Base-by-base conservation (phyloP, 352 stramenopile genomes). In the Thraustotheca clavata region DNA sequence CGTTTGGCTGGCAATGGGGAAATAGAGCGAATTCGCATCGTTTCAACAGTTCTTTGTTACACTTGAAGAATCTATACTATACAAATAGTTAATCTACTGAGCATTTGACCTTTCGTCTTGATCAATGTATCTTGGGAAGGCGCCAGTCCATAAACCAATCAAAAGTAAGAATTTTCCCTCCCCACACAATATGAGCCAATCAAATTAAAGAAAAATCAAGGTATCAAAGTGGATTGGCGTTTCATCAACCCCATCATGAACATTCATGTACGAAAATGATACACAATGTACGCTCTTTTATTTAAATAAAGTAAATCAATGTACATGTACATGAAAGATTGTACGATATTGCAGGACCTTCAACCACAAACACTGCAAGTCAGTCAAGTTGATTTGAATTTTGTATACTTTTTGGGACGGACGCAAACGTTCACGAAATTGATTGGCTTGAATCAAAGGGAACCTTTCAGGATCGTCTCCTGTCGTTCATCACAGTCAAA, bases 91-190 rank as follows among this genome's bases (percentile, higher is more conserved):
- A 65, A 33, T 33, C 4, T 49, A 7, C 24, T 29, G 11, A 33
- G 22, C 35, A 40, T 65, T 41, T 65, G 57, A 65, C 57, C 57
- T 65, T 65, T 65, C 57, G 57, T 57, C 57, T 65, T 43, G 57
- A 43, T 32, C 57, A 65, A 65, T 65, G 47, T 65, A 65, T 65
- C 57, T 65, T 65, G 57, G 38, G 57, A 65, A 54, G 57, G 39
- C 39, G 41, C 6, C 20, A 36, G 16, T 11, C n/a, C 14, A 22
- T 40, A 20, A 55, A 14, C 57, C 36, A 65, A 65, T 65, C 36
- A 54, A 6, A 52, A 36, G 29, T 1, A 27, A 9, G 16, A 27
- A n/a, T 26, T 16, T 6, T 18, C 11, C 41, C 38, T 32, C 34
- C 38, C 27, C 38, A 38, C 38, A 62, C 38, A 60, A 43, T 18